phyloP scores from a whole-genome alignment of 495 filamentous ascomycete species.

The Tuber umbilicatum region DNA sequence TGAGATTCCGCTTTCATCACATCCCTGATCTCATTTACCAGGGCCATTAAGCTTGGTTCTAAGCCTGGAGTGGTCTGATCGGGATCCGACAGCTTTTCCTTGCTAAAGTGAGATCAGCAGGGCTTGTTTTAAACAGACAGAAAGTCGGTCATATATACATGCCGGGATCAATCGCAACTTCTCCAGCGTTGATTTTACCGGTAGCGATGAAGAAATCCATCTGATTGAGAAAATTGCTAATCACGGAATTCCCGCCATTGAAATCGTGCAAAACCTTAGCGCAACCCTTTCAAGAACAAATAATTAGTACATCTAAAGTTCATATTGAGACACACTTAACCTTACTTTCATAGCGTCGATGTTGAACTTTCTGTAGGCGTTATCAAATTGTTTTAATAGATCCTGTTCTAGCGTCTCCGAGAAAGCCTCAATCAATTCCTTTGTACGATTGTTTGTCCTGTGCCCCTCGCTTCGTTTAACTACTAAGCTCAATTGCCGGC shows the following conservation, averaged over 20 bases:
- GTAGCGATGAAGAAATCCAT: constrained; percentile 98
- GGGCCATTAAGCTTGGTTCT: constrained; percentile 81
- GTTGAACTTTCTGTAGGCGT: constrained; percentile 86
- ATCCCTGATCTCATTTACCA: constrained; percentile 87
- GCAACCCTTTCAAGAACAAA: constrained; percentile 47
- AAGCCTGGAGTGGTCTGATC: constrained; percentile 85
- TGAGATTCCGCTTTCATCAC: constrained; percentile 96
- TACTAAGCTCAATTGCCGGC: constrained; percentile 38
- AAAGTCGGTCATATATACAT: constrained; percentile 44
- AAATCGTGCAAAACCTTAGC: constrained; percentile 92
- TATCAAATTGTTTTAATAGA: constrained; percentile 89
- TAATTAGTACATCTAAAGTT: neutral
- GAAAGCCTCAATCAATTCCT: constrained; percentile 93
- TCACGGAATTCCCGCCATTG: constrained; percentile 87
- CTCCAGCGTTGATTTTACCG: constrained; percentile 66
- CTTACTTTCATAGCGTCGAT: constrained; percentile 78
- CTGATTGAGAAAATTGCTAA: constrained; percentile 94
- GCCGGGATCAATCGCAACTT: constrained; percentile 50
- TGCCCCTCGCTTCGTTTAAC: constrained; percentile 40
- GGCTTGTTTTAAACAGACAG: neutral
- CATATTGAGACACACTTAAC: neutral
- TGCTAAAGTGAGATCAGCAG: constrained; percentile 26
- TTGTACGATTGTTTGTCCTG: constrained; percentile 54
- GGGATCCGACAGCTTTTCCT: constrained; percentile 89
- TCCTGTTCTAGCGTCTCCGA: constrained; percentile 94